Base-by-base conservation (phyloP, 208 protist genomes). In the Leishmania tarentolae region DNA sequence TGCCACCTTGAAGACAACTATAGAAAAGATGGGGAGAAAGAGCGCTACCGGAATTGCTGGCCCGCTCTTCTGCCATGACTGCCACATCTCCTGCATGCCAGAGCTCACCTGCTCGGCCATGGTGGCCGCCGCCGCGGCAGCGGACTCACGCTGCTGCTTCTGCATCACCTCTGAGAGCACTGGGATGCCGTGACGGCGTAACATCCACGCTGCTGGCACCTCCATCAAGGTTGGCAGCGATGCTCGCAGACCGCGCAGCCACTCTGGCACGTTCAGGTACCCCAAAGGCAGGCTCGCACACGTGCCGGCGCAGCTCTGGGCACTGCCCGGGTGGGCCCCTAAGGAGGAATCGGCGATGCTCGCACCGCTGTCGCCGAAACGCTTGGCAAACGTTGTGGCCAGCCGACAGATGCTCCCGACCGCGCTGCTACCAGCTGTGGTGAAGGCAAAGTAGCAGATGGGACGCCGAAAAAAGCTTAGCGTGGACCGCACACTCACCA, bases 21-120 rank as follows among this genome's bases (percentile, higher is more conserved):
- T 66, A 0, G 93, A 92, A 80, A 96, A 94, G 71, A 94, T 63
- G 6, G 93, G 91, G 46, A 96, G 86, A 44, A 96, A 96, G 57
- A 96, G 59, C 19, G 82, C 84, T 8, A 92, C 81, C 11, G 93
- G 91, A 28, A 96, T 87, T 71, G 93, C 87, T 6, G 89, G 91
- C 40, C 89, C 88, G 24, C 84, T 85, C 42, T 80, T 78, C n/a
- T 86, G 76, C 89, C 89, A 92, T 19, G 80, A 61, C 80, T 71
- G 46, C 78, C 71, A 81, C 69, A 81, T 73, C 71, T 81, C 74
- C 82, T 88, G 81, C 72, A 80, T 78, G 21, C 82, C 82, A 47
- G 66, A 31, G 42, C 63, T 76, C 47, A 79, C 73, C 9, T 80
- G 77, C 28, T 77, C 57, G 47, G 66, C 80, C 37, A 81, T 75